Evolutionary conservation across 2,329 filamentous ascomycete genomes (phyloP), one percentile per base, ranked within the genome.

Genomic region (Penicillium crustosum): DNA sequence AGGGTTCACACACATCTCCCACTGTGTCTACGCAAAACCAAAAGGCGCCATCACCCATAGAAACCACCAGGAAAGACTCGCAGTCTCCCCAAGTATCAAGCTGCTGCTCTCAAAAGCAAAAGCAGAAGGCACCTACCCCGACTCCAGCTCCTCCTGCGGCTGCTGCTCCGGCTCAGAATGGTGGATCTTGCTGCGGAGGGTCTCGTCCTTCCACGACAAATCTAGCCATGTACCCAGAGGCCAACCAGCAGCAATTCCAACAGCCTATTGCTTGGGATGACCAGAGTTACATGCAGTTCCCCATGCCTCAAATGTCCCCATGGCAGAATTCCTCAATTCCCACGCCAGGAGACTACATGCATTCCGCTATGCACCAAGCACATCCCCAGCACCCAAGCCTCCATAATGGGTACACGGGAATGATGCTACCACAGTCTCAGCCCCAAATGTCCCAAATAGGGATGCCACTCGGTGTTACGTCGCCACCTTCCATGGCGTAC

Each of bases 161-260:
- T 27, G 15, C 42, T 19, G 27, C 25, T 13, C 41, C 49, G 4
- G 23, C 49, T 15, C 52, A 60, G 19, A 54, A 57, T 33, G 59
- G 60, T 43, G 59, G 65, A 25, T 73, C 73, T 55, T 75, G 73
- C 57, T 75, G 73, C 45, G 60, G 50, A 21, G 50, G 58, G 19
- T 51, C 67, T 21, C 12, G 39, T 43, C 17, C 45, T 50, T 17
- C 23, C 44, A 53, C 45, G 51, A 49, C 17, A 13, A 44, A 43
- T 29, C 36, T 44, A 45, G 10, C 19, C n/a, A 27, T 48, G 21
- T 44, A 42, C 29, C 27, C 44, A n/a, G 41, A 47, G 21, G 7
- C 39, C 2, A 49, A 53, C 29, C 27, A 45, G 27, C 35, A 57
- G n/a, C 51, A 57, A 19, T 27, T 36, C 19, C 53, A 61, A 8